A percentile compares a stretch with the other conserved stretches of the same genome.
Conservation (phyloP, 768 basidiomycete species). For the Podaxis sp. region DNA sequence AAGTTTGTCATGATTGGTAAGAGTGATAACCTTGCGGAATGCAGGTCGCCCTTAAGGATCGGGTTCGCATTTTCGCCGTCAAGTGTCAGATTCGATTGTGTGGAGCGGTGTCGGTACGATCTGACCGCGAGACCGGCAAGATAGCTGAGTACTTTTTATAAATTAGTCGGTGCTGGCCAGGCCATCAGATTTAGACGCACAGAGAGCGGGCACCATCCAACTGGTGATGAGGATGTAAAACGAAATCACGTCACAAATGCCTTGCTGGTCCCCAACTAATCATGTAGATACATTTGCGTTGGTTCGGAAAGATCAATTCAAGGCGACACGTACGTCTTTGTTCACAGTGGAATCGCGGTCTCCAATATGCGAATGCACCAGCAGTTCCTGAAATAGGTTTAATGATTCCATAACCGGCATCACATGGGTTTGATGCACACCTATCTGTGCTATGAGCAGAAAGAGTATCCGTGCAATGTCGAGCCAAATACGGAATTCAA, state of each 20-base stretch:
- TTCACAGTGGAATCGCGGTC: conserved; percentile 18
- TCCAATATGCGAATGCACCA: conserved; percentile 20
- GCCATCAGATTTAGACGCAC: conserved; percentile 13
- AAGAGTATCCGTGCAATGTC: conserved; percentile 24
- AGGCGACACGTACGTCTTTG: conserved; percentile 16
- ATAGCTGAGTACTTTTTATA: conserved; percentile 37
- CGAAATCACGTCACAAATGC: conserved; percentile 19
- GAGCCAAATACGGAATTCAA: conserved; percentile 26
- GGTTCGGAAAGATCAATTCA: not conserved
- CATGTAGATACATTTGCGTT: not conserved
- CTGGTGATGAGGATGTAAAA: conserved; percentile 18
- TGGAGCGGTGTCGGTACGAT: conserved; percentile 26
- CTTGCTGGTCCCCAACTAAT: conserved; percentile 16
- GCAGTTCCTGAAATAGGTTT: conserved; percentile 16
- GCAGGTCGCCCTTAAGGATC: not conserved
- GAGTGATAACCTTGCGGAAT: conserved; percentile 11
- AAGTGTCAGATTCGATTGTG: not conserved
- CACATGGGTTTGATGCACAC: not conserved
- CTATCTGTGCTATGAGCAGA: conserved; percentile 20
- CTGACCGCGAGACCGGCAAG: conserved; percentile 33
- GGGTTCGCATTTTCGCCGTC: not conserved
- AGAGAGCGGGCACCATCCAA: conserved; percentile 23
- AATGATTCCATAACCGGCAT: not conserved
- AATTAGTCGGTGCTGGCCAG: not conserved
- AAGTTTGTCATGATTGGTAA: conserved; percentile 12